Evolutionary conservation across 1,139 yeast species (phyloP).

Genomic region (Komagataea norvegica): DNA sequence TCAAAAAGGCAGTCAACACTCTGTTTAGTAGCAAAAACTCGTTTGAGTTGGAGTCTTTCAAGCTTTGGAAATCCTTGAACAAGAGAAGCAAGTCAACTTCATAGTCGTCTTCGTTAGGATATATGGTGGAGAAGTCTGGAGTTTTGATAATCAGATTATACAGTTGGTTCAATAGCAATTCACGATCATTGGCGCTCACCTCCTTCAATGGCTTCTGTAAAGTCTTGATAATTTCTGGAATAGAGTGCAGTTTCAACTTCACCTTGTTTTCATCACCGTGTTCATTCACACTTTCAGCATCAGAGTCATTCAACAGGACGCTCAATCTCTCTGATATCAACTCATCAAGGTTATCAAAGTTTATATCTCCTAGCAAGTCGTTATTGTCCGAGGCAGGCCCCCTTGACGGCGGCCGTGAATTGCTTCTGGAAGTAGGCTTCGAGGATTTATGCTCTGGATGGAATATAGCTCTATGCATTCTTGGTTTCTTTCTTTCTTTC

Average conservation of each 20-base stretch:
- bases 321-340: conserved; percentile 20
- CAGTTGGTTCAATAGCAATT: conserved; percentile 21
- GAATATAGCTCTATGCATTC: conserved; percentile 6
- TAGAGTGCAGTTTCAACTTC: conserved; percentile 18
- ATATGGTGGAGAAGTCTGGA: conserved; percentile 10
- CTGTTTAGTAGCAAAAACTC: conserved; percentile 19
- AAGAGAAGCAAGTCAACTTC: conserved; percentile 12
- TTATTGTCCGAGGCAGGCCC: conserved; percentile 21
- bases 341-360: conserved; percentile 25
- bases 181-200: conserved; percentile 22
- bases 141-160: conserved; percentile 16
- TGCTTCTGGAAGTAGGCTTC: conserved; percentile 4
- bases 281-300: conserved; percentile 7
- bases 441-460: conserved; percentile 3
- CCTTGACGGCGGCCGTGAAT: conserved; percentile 22
- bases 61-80: conserved; percentile 10
- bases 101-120: conserved; percentile 13
- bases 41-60: conserved; percentile 10
- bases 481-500: neutral
- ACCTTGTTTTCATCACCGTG: conserved; percentile 11
- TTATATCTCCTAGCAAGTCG: conserved; percentile 22
- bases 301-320: conserved; percentile 10
- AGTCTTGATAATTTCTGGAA: conserved; percentile 19
- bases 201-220: conserved; percentile 20
- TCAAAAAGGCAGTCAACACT: conserved; percentile 20